These are phyloP conservation scores for Hypoxylon sp. DNA, from an alignment of 2,329 filamentous ascomycete species.

Conservation along the genomic window DNA sequence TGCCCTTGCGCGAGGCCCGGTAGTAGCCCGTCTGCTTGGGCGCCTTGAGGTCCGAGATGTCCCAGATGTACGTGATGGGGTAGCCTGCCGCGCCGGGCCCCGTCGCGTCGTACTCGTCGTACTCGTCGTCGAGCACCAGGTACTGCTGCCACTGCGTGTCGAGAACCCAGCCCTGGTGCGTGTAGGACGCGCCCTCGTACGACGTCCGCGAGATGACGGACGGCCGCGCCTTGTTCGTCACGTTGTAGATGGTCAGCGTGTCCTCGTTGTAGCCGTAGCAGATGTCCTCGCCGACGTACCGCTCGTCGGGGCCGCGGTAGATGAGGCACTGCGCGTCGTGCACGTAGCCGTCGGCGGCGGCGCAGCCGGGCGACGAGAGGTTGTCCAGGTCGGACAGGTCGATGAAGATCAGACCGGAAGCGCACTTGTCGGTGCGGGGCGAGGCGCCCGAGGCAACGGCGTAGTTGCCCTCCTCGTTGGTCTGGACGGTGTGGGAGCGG, in stretches of 20 bases:
- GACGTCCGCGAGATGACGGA: slow-evolving; percentile 62
- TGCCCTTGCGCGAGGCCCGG: slow-evolving; percentile 53
- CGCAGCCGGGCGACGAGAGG: slow-evolving; percentile 65
- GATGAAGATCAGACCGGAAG: slow-evolving; percentile 68
- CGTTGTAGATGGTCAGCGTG: slow-evolving; percentile 62
- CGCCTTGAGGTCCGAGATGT: slow-evolving; percentile 55
- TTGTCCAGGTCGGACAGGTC: slow-evolving; percentile 66
- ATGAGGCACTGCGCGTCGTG: slow-evolving; percentile 71
- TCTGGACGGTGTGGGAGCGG: slow-evolving; percentile 60
- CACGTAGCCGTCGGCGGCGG: slow-evolving; percentile 67
- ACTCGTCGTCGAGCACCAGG: slow-evolving; percentile 62
- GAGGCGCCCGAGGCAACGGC: slow-evolving; percentile 58
- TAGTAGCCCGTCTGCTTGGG: slow-evolving; percentile 58
- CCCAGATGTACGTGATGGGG: slow-evolving; percentile 62
- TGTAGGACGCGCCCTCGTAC: slow-evolving; percentile 66
- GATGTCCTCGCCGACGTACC: slow-evolving; percentile 61
- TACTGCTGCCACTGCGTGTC: slow-evolving; percentile 53
- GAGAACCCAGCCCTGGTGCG: slow-evolving; percentile 65
- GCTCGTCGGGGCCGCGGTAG: slow-evolving; percentile 62
- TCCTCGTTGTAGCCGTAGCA: slow-evolving; percentile 69
- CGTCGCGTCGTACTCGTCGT: slow-evolving; percentile 58
- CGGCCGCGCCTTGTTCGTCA: slow-evolving; percentile 59
- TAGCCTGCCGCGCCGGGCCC: slow-evolving; percentile 52
- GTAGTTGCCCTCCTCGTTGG: slow-evolving; percentile 59
- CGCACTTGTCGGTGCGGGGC: slow-evolving; percentile 59